A percentile compares a stretch with the other conserved stretches of the same genome.
Evolutionary conservation across 2,329 filamentous ascomycete species (phyloP).

Genomic region (Claviceps quebecensis): DNA sequence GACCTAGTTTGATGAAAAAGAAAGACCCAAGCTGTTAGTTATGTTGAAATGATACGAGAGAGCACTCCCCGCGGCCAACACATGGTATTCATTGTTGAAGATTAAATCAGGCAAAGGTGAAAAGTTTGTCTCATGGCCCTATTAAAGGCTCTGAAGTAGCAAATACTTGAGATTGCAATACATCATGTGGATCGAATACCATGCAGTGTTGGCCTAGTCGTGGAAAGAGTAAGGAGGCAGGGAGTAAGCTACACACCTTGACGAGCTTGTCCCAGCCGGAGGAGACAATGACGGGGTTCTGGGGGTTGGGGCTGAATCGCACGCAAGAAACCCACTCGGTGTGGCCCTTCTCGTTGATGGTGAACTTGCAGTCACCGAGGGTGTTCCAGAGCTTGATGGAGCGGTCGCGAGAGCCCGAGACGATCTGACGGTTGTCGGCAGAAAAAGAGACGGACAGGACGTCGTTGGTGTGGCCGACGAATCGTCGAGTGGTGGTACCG

Average conservation of each 20-base stretch:
- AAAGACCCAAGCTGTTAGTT: conserved; percentile 4
- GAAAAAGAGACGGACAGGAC: conserved; percentile 99
- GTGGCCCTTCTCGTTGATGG: conserved; percentile 99
- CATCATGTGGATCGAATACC: conserved; percentile 54
- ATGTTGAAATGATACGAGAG: background rate
- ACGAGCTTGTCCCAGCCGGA: conserved; percentile 99
- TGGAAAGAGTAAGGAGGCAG: background rate
- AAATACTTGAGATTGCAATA: conserved; percentile 93
- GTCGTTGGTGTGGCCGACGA: conserved; percentile 98
- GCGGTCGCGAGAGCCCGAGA: conserved; percentile 94
- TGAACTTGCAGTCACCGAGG: conserved; percentile 99
- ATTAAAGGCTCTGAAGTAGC: conserved; percentile 96
- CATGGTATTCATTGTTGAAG: background rate
- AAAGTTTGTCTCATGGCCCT: conserved; percentile 90
- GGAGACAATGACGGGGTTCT: conserved; percentile 99
- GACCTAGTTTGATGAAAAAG: conserved; percentile 49
- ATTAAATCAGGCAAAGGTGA: conserved; percentile 72
- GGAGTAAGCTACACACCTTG: conserved; percentile 57
- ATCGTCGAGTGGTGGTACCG: conserved; percentile 92
- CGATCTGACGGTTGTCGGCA: conserved; percentile 99
- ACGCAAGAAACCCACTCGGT: conserved; percentile 99
- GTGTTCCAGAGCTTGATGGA: conserved; percentile 99
- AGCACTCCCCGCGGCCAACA: background rate
- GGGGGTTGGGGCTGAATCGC: conserved; percentile 98
- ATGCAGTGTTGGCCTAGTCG: background rate